Evolutionary conservation across 2,329 filamentous ascomycete species (phyloP).

Genomic region (Sporothrix phasma): DNA sequence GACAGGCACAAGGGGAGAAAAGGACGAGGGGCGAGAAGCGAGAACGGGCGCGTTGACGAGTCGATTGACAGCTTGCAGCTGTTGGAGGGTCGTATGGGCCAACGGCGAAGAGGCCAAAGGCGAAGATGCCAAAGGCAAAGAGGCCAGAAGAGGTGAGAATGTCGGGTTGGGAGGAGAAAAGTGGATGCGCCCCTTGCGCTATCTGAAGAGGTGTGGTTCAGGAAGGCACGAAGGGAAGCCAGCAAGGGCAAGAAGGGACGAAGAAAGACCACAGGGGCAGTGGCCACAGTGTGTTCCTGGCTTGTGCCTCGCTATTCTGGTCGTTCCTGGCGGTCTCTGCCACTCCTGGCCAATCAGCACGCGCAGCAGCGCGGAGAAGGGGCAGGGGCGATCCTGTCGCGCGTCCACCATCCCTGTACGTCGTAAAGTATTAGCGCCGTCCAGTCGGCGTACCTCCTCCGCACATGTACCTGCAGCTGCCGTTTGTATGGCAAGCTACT

Average conservation of each 20-base stretch:
- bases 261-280: not conserved
- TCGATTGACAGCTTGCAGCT: not conserved
- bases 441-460: too few relatives aligned
- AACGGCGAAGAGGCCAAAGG: too few relatives aligned
- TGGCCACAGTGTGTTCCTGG: not conserved
- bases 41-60: not conserved
- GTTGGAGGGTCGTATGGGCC: not conserved
- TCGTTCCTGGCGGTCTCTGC: not conserved
- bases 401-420: not conserved
- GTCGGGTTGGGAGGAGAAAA: not conserved
- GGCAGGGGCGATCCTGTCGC: slow-evolving; percentile 3
- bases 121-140: too few relatives aligned
- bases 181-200: slow-evolving; percentile 11
- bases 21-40: not conserved
- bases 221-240: not conserved
- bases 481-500: not conserved
- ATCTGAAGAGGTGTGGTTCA: not conserved
- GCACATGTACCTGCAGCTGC: not conserved
- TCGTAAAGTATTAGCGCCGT: not conserved
- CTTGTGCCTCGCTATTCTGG: not conserved
- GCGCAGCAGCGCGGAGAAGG: not conserved
- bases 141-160: not conserved
- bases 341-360: slow-evolving; percentile 8
- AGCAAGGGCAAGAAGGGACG: not conserved
- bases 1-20: not conserved